These are phyloP conservation scores for Cladophialophora psammophila DNA, from an alignment of 2,329 filamentous ascomycete genomes.

Conservation along the genomic window DNA sequence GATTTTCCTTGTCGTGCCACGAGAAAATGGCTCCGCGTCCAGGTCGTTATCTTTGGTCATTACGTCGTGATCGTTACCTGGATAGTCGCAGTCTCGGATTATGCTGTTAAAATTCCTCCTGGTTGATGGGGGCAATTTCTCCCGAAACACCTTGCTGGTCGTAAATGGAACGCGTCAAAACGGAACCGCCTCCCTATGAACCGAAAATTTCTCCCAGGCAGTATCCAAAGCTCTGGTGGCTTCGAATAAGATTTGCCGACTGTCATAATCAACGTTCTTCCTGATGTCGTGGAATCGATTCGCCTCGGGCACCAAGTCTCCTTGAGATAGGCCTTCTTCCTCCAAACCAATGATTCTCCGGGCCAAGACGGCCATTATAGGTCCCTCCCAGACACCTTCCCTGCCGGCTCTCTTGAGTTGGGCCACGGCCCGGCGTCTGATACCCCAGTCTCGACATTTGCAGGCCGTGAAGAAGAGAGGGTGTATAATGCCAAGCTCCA, in stretches of 20 bases:
- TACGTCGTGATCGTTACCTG: conserved; percentile 8
- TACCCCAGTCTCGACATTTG: conserved; percentile 42
- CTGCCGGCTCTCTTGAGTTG: conserved; percentile 45
- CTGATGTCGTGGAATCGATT: conserved; percentile 41
- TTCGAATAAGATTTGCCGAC: conserved; percentile 36
- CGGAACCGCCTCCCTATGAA: conserved; percentile 34
- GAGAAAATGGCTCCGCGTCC: neutral
- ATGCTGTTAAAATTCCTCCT: neutral
- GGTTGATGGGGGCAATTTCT: neutral
- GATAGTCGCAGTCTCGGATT: neutral
- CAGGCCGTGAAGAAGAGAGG: conserved; percentile 46
- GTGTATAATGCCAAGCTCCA: conserved; percentile 46
- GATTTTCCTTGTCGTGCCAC: conserved; percentile 1
- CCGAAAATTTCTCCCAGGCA: conserved; percentile 37
- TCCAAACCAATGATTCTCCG: conserved; percentile 42
- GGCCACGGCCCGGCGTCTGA: conserved; percentile 43
- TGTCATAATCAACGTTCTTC: conserved; percentile 42
- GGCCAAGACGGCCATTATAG: conserved; percentile 43
- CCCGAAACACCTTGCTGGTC: conserved; percentile 20
- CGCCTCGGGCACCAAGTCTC: conserved; percentile 36
- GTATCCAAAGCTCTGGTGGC: conserved; percentile 36
- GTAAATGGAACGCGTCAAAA: conserved; percentile 34
- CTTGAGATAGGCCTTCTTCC: conserved; percentile 35
- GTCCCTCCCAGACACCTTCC: conserved; percentile 49
- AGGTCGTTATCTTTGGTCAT: conserved; percentile 13